Evolutionary conservation across 2,329 filamentous ascomycete genomes (phyloP).

Genomic region (Aspergillus caelatus): DNA sequence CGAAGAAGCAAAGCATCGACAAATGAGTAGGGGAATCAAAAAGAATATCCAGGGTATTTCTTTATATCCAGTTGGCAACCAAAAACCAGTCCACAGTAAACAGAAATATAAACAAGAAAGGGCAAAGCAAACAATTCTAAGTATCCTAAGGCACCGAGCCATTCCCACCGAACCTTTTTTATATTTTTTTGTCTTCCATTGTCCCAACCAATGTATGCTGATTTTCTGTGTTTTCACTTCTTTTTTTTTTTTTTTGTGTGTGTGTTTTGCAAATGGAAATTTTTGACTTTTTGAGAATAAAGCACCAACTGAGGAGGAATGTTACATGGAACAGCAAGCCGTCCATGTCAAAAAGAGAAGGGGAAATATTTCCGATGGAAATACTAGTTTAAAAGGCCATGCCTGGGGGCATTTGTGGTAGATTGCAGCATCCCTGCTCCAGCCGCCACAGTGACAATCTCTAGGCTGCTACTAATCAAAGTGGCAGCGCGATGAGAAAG

Average conservation of each 20-base stretch:
- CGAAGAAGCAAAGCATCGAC: slow-evolving; percentile 1
- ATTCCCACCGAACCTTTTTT: not conserved
- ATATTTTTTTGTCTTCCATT: not conserved
- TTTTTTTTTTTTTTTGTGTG: not conserved
- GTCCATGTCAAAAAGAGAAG: not conserved
- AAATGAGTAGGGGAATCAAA: not conserved
- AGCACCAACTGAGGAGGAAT: not conserved
- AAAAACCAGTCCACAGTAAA: not conserved
- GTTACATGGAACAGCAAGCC: slow-evolving; percentile 1
- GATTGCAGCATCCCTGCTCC: not conserved
- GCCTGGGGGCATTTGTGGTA: not conserved
- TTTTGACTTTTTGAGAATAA: not conserved
- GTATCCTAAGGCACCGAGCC: not conserved
- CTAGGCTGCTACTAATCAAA: not conserved
- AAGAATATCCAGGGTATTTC: slow-evolving; percentile 1
- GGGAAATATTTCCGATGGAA: not conserved
- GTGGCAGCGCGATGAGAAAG: not conserved
- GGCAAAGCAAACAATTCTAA: not conserved
- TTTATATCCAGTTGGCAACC: not conserved
- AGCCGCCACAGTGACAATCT: not conserved
- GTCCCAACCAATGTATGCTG: not conserved
- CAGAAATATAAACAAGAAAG: not conserved
- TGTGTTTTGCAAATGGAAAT: not conserved
- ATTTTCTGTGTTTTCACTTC: not conserved
- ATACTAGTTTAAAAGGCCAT: slow-evolving; percentile 3